phyloP scores from a whole-genome alignment of 257 asterid genomes.

The Solanum bukasovii region DNA sequence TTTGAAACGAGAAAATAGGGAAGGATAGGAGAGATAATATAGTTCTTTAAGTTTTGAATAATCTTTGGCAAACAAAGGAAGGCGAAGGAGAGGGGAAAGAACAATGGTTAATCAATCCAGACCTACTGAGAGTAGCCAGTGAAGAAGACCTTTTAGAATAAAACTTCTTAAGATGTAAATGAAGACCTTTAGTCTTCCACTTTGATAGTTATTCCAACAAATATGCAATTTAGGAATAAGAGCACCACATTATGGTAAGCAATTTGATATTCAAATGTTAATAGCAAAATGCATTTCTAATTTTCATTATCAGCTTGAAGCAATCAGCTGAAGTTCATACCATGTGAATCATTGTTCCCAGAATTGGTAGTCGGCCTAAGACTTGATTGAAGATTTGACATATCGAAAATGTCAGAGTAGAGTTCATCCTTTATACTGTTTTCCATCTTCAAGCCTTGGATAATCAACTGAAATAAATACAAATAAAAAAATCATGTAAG shows the following conservation, averaged over 20 bases:
- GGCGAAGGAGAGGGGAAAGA: neutral
- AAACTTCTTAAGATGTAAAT: neutral
- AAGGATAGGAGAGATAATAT: neutral
- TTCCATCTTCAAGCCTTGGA: neutral
- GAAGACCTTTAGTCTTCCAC: neutral
- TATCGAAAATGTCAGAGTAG: neutral
- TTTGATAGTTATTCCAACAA: neutral
- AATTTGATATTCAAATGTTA: neutral
- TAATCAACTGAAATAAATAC: neutral
- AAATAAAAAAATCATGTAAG: neutral
- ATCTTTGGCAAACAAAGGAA: neutral
- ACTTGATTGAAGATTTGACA: constrained; percentile 1
- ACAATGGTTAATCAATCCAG: neutral
- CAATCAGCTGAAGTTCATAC: neutral
- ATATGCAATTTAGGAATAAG: neutral
- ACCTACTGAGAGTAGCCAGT: neutral
- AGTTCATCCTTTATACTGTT: neutral
- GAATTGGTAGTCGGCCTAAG: neutral
- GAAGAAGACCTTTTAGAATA: neutral
- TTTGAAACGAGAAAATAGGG: neutral
- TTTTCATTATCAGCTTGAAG: neutral
- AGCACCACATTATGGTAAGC: neutral
- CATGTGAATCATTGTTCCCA: neutral
- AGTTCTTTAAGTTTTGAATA: neutral
- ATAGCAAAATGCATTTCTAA: neutral